Evolutionary conservation across 2,329 filamentous ascomycete species (phyloP).

Genomic region (Colletotrichum somersetense): DNA sequence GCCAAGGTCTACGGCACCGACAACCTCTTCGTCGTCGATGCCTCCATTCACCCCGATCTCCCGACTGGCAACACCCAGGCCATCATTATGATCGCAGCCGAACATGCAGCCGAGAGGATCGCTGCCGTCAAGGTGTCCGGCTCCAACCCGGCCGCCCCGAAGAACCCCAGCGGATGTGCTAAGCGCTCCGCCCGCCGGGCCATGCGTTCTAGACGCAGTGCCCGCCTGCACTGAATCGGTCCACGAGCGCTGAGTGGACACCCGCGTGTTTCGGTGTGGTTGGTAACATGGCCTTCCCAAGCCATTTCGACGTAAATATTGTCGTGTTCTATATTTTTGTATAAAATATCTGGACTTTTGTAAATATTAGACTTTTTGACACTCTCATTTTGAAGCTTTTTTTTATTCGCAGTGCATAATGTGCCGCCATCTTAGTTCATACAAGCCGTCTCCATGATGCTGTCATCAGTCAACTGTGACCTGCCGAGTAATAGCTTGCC

Average conservation of each 20-base stretch:
- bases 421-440: background rate
- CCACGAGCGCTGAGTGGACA: slow-evolving; percentile 24
- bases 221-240: slow-evolving; percentile 11
- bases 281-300: background rate
- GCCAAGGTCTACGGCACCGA: slow-evolving; percentile 71
- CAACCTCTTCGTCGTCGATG: slow-evolving; percentile 73
- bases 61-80: slow-evolving; percentile 42
- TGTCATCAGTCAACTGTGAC: too few species aligned
- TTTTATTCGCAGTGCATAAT: background rate
- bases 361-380: slow-evolving; percentile 22
- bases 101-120: slow-evolving; percentile 42
- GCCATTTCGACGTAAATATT: slow-evolving; percentile 24
- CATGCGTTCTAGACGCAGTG: slow-evolving; percentile 36
- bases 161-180: background rate
- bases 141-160: slow-evolving; percentile 26
- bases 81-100: slow-evolving; percentile 42
- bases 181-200: slow-evolving; percentile 22
- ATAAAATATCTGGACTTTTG: slow-evolving; percentile 24
- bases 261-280: background rate
- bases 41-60: slow-evolving; percentile 68
- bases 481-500: background rate
- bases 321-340: slow-evolving; percentile 33
- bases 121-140: slow-evolving; percentile 27
- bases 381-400: background rate
- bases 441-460: too few species aligned